Conservation (phyloP, 2,329 filamentous ascomycete species). For the Trichophyton simii region DNA sequence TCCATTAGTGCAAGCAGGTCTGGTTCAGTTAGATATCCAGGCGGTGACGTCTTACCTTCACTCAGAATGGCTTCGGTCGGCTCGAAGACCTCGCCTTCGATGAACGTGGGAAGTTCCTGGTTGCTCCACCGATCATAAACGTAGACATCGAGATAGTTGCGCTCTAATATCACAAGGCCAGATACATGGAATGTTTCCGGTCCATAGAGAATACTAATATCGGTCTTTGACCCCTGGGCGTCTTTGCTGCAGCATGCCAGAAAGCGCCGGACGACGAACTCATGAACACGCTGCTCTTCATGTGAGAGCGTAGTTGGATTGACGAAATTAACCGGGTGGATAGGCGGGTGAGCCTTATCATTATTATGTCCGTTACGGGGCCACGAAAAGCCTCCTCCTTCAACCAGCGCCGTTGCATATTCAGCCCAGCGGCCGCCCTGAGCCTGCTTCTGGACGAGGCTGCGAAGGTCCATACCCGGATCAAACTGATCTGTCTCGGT, state of each 20-base stretch:
- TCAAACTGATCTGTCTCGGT: conserved; percentile 5
- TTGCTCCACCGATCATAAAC: conserved; percentile 5
- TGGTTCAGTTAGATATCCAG: conserved; percentile 5
- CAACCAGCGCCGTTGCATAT: conserved; percentile 4
- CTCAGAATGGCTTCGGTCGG: conserved; percentile 4
- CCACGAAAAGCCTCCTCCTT: conserved; percentile 6
- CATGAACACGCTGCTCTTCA: conserved; percentile 5
- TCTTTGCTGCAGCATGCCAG: conserved; percentile 6
- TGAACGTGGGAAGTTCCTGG: conserved; percentile 4
- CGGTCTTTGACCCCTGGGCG: conserved; percentile 4
- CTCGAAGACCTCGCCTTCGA: conserved; percentile 6
- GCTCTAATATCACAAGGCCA: conserved; percentile 4
- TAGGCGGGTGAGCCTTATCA: conserved; percentile 5
- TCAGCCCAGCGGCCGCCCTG: conserved; percentile 3
- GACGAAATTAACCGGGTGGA: conserved; percentile 5
- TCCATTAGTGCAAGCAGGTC: conserved; percentile 6
- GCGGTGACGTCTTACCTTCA: conserved; percentile 3
- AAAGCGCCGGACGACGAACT: conserved; percentile 4
- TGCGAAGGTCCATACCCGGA: conserved; percentile 5
- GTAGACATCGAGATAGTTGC: conserved; percentile 5
- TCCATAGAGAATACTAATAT: conserved; percentile 5
- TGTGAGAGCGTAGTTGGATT: conserved; percentile 5
- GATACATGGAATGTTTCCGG: conserved; percentile 2
- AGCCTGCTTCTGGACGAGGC: conserved; percentile 4
- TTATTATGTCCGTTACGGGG: conserved; percentile 5